Base-by-base conservation (phyloP, 257 asterid species). In the Solanum tacnaense region DNA sequence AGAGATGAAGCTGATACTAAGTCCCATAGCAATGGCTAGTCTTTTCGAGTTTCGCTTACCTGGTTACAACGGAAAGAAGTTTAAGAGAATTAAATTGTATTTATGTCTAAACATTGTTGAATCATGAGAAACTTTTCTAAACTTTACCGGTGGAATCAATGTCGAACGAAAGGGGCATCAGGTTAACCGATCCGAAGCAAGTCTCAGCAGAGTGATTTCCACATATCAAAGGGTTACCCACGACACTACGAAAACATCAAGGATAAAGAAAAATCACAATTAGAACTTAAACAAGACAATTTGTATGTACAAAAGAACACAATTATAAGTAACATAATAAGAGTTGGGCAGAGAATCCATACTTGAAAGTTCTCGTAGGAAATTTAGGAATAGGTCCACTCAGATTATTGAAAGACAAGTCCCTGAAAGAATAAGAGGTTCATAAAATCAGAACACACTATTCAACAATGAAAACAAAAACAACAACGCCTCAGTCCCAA, bases 351-450 rank as follows among this genome's bases (percentile, higher is more conserved):
- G 58, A 88, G 90, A 88, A 90, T 18, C 21, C 95, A 89, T 94
- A 97, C 99, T 93, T 93, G 83, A 97, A 96, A 91, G 96, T 94
- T 93, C 94, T 95, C 90, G 98, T 91, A 32, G 96, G 95, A 84
- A 95, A 93, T 84, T 89, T 92, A 58, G 98, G 99, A 87, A 95
- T 93, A 87, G 98, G 96, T 88, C 98, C 98, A 91, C 93, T 95
- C 81, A 97, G 94, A 90, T 97, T 95, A 92, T 97, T 97, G 98
- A 89, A 96, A 82, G 99, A 97, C 95, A 97, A 89, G 92, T 97
- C 99, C 98, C 99, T 97, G 96, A 89, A 89, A 90, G 82, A 58
- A 83, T 13, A 87, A 88, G 84, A 88, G 16, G 56, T 11, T 20
- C 29, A 32, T 35, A 78, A 44, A 56, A 56, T 56, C 44, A 71